Base-by-base conservation (phyloP, 192 early-diverging fungal genomes). In the Kappamyces sp. region DNA sequence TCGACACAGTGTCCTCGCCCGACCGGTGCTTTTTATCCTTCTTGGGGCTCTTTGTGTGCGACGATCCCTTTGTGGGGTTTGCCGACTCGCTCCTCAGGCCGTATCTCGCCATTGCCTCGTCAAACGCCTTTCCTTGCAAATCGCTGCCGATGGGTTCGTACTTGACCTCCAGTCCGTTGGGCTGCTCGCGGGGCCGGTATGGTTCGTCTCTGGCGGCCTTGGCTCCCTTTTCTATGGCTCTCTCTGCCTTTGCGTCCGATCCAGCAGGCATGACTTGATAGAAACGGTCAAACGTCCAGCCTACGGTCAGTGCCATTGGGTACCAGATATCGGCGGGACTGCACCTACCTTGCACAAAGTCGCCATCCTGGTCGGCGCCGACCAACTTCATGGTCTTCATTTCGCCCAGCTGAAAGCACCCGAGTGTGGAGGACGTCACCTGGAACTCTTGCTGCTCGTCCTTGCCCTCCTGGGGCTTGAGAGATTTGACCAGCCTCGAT, bases 211-310 rank as follows among this genome's bases (percentile, higher is more conserved):
- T 35, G 34, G 9, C 32, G 31, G 31, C 34, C 8, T 57, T 40
- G 32, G 41, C 55, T 10, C 41, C 55, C 55, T 57, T 57, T 57
- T 40, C 55, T 35, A 57, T 44, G 34, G 31, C 55, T 36, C 47
- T 40, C 9, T 57, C 41, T 32, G 36, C 38, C 4, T 33, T 5
- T n/a, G 32, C 40, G 10, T 57, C 55, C 23, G 23, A 23, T 57
- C 38, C 55, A 13, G 34, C 55, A n/a, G 55, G 55, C 34, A 31
- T 35, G 6, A 57, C 41, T 7, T 57, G 55, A 57, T 31, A 57
- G 3, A 40, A 10, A 57, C 3, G 47, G 32, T 36, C 47, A 31
- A 5, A 35, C 13, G 31, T 40, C 32, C 12, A 36, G 32, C 33
- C 47, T 57, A 35, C 41, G 47, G 7, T 35, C 36, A 41, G 42